Evolutionary conservation across 2,329 filamentous ascomycete genomes (phyloP).

Genomic region (Dendrostoma leiphaemia): DNA sequence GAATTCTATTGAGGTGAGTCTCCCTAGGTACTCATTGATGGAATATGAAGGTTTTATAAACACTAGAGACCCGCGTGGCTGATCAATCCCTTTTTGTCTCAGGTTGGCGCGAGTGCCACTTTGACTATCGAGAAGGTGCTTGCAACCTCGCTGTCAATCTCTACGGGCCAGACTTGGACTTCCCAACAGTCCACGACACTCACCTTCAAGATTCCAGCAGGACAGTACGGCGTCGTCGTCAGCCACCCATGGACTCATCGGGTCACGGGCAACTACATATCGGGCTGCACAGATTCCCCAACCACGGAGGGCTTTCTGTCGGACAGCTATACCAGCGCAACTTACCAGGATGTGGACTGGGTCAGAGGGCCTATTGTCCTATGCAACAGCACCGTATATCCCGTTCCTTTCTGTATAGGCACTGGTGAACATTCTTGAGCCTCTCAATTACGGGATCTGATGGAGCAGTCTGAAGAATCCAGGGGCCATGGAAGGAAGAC

Average conservation of each 20-base stretch:
- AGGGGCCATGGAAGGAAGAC: no score
- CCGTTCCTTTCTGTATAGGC: slow-evolving; percentile 36
- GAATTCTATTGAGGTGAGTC: slow-evolving; percentile 30
- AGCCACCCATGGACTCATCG: slow-evolving; percentile 34
- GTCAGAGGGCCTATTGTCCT: slow-evolving; percentile 37
- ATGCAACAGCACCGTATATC: slow-evolving; percentile 34
- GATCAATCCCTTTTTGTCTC: not conserved
- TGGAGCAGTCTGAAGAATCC: no score
- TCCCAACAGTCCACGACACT: slow-evolving; percentile 30
- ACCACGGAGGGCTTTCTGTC: slow-evolving; percentile 27
- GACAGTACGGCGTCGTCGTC: slow-evolving; percentile 37
- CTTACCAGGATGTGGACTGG: slow-evolving; percentile 33
- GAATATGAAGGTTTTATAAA: not conserved
- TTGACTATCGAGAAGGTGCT: slow-evolving; percentile 21
- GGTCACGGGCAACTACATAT: slow-evolving; percentile 32
- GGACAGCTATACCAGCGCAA: slow-evolving; percentile 33
- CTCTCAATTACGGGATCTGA: no score
- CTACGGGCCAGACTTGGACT: slow-evolving; percentile 29
- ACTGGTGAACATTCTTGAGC: no score
- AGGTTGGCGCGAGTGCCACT: not conserved
- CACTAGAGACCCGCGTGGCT: not conserved
- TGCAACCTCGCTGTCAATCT: slow-evolving; percentile 23
- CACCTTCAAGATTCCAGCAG: slow-evolving; percentile 30
- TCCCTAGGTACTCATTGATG: not conserved
- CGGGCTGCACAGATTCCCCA: slow-evolving; percentile 31